Conservation (phyloP, 2,329 filamentous ascomycete species). For the Aspergillus amoenus region DNA sequence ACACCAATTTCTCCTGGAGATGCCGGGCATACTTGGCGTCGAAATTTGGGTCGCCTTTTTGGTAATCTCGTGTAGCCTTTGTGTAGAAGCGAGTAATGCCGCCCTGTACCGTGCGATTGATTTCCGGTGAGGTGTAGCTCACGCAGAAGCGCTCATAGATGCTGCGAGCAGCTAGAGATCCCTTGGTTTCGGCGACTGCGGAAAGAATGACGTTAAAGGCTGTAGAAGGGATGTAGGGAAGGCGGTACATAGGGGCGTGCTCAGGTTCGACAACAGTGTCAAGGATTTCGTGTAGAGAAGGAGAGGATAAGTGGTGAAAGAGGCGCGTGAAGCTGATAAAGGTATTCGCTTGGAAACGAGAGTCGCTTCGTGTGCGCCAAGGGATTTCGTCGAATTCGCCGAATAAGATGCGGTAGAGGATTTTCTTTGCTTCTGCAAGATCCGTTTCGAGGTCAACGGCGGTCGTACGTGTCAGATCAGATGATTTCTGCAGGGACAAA, state of each 20-base stretch:
- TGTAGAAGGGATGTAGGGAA: constrained; percentile 32
- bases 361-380: constrained; percentile 16
- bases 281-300: constrained; percentile 28
- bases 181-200: constrained; percentile 53
- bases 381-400: constrained; percentile 34
- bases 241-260: constrained; percentile 16
- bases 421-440: constrained; percentile 28
- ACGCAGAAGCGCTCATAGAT: constrained; percentile 52
- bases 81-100: constrained; percentile 29
- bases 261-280: constrained; percentile 16
- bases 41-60: constrained; percentile 26
- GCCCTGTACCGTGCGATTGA: constrained; percentile 24
- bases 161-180: constrained; percentile 47
- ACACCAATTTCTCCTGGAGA: constrained; percentile 27
- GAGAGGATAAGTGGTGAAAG: constrained; percentile 33
- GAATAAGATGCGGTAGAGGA: constrained; percentile 35
- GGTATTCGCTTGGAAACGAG: constrained; percentile 28
- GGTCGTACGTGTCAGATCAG: neutral
- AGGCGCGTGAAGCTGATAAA: constrained; percentile 31
- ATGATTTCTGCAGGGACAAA: constrained; percentile 10
- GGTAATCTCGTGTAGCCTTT: constrained; percentile 21
- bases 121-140: constrained; percentile 21
- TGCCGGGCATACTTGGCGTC: constrained; percentile 25
- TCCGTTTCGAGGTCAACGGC: constrained; percentile 14
- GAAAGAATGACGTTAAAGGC: constrained; percentile 56